A percentile compares a stretch with the other conserved stretches of the same genome.
These are phyloP conservation scores for Cladosporium sp. DNA, from an alignment of 2,329 filamentous ascomycete species.

Conservation along the genomic window DNA sequence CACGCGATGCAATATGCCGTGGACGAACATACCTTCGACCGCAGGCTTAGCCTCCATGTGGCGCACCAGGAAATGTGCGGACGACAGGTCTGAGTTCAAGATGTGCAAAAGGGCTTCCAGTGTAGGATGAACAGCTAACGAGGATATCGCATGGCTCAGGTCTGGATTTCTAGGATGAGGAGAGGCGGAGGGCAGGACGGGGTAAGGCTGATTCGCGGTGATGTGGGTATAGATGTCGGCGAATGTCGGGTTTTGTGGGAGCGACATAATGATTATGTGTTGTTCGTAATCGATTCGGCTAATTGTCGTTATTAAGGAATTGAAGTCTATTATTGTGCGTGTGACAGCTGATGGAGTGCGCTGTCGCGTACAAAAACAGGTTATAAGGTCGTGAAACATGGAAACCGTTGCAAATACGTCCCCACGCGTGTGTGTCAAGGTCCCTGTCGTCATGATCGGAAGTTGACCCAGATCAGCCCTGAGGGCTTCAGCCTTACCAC, in stretches of 20 bases:
- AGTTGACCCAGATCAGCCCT: constrained; percentile 1
- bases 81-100: constrained; percentile 53
- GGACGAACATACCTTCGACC: constrained; percentile 55
- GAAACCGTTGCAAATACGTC: not conserved
- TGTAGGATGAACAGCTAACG: constrained; percentile 46
- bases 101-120: constrained; percentile 56
- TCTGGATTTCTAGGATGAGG: constrained; percentile 31
- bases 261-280: not conserved
- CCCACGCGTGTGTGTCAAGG: not conserved
- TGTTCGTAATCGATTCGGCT: not conserved
- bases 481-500: not conserved
- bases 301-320: not conserved
- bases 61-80: constrained; percentile 55
- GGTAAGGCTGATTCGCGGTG: constrained; percentile 29
- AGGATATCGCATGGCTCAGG: constrained; percentile 35
- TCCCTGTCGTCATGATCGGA: constrained; percentile 12
- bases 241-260: constrained; percentile 30
- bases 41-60: constrained; percentile 55
- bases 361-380: constrained; percentile 8
- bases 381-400: constrained; percentile 2
- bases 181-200: constrained; percentile 33
- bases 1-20: constrained; percentile 53
- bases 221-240: constrained; percentile 34
- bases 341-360: not conserved
- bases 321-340: not conserved